Percentiles rank a stretch among this genome's conserved stretches.
These are phyloP conservation scores for Nicotiana attenuata DNA, from an alignment of 257 asterid genomes.

Conservation along the genomic window DNA sequence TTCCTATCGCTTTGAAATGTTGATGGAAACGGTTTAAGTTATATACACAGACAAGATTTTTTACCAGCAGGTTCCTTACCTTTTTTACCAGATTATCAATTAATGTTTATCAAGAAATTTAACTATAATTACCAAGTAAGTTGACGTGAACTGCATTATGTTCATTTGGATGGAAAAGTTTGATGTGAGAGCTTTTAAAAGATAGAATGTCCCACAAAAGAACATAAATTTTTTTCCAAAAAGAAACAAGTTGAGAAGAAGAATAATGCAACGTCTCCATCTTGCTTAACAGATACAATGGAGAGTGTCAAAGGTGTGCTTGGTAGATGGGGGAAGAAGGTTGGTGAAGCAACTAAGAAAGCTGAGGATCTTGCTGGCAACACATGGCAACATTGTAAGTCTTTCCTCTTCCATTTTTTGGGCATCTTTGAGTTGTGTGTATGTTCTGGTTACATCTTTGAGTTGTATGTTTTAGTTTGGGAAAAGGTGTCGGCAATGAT, in stretches of 20 bases:
- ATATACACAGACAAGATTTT: too few relatives aligned
- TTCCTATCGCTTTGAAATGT: not conserved
- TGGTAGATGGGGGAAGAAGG: conserved; percentile 89
- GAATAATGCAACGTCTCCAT: not conserved
- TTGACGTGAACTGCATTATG: not conserved
- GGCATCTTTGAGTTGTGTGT: not conserved
- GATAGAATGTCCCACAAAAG: not conserved
- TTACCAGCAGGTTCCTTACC: too few relatives aligned
- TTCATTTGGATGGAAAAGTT: not conserved
- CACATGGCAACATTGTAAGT: conserved; percentile 98
- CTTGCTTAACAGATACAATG: conserved; percentile 52
- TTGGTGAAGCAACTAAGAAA: conserved; percentile 81
- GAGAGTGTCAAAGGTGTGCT: conserved; percentile 70
- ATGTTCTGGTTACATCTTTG: not conserved
- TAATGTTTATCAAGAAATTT: too few relatives aligned
- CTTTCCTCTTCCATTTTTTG: conserved; percentile 9
- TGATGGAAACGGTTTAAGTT: too few relatives aligned
- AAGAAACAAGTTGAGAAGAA: not conserved
- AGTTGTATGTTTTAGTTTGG: not conserved
- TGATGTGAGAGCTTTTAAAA: not conserved
- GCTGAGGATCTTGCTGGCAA: conserved; percentile 94
- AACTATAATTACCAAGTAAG: too few relatives aligned
- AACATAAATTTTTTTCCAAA: not conserved
- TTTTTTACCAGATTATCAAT: too few relatives aligned
- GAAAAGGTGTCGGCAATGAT: not conserved